A percentile compares a stretch with the other conserved stretches of the same genome.
Conservation (phyloP, 1,284 basidiomycete genomes). For the Rhodotorula sp. region DNA sequence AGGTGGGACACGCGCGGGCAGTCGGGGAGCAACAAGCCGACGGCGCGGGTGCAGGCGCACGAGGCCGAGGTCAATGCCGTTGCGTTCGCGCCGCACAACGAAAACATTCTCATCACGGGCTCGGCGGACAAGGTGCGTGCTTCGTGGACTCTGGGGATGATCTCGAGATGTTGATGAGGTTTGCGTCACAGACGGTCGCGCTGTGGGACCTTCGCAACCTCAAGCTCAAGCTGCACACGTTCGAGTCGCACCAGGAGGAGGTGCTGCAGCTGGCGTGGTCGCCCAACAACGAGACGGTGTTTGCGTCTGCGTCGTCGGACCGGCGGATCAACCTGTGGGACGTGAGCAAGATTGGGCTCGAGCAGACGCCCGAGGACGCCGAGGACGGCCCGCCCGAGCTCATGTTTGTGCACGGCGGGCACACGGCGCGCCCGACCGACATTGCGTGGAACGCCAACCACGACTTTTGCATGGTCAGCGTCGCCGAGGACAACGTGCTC, state of each 20-base stretch:
- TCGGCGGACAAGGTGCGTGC: conserved; percentile 81
- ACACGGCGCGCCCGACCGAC: conserved; percentile 38
- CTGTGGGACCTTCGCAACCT: conserved; percentile 87
- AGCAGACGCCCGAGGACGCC: conserved; percentile 95
- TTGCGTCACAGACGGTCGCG: conserved; percentile 68
- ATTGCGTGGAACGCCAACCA: conserved; percentile 56
- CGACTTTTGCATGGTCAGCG: conserved; percentile 73
- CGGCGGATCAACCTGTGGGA: conserved; percentile 96
- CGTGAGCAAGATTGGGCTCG: conserved; percentile 84
- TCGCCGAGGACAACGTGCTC: conserved; percentile 81
- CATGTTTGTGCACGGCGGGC: conserved; percentile 78
- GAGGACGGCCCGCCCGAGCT: conserved; percentile 94
- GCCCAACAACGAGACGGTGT: conserved; percentile 84
- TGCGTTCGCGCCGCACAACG: conserved; percentile 80
- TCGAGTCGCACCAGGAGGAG: conserved; percentile 92
- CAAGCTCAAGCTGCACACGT: conserved; percentile 79
- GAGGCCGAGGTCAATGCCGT: conserved; percentile 87
- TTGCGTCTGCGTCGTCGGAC: conserved; percentile 89
- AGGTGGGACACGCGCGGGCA: conserved; percentile 89
- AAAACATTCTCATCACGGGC: conserved; percentile 86
- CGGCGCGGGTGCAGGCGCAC: conserved; percentile 78
- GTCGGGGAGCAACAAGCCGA: conserved; percentile 62
- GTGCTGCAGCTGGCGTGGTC: conserved; percentile 94
- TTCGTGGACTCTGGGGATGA: conserved; percentile 1
- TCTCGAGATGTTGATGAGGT: background rate